These are phyloP conservation scores for Citrus mangshanensis DNA, from an alignment of 345 rosid genomes.

Conservation along the genomic window DNA sequence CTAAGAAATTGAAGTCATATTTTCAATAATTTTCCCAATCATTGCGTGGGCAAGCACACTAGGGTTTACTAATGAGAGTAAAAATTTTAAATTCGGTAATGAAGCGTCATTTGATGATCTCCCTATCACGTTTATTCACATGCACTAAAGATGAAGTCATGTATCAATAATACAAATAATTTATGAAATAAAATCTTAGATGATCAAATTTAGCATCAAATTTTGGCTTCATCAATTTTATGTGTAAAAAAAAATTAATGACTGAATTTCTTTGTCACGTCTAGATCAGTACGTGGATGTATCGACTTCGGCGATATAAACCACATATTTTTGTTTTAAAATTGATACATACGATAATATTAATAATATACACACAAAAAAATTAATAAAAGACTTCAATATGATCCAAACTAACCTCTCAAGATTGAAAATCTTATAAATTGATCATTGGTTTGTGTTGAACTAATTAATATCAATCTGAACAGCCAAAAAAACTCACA, in stretches of 20 bases:
- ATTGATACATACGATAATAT: too few species aligned
- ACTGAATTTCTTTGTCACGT: neutral
- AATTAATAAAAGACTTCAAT: too few species aligned
- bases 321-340: neutral
- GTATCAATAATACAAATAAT: slow-evolving; percentile 3
- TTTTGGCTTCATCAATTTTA: neutral
- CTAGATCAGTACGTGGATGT: neutral
- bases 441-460: neutral
- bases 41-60: slow-evolving; percentile 9
- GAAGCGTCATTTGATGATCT: neutral
- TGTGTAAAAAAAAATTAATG: neutral
- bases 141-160: slow-evolving; percentile 9
- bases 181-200: neutral
- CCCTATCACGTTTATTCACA: neutral
- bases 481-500: neutral
- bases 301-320: neutral
- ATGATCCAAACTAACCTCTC: too few species aligned
- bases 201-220: neutral
- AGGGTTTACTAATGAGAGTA: neutral
- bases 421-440: neutral
- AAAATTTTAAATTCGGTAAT: neutral
- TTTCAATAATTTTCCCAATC: neutral
- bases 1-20: neutral
- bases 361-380: too few species aligned
- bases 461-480: neutral